A percentile compares a stretch with the other conserved stretches of the same genome.
Conservation (phyloP, 2,329 filamentous ascomycete genomes). For the Metarhizium sp. region DNA sequence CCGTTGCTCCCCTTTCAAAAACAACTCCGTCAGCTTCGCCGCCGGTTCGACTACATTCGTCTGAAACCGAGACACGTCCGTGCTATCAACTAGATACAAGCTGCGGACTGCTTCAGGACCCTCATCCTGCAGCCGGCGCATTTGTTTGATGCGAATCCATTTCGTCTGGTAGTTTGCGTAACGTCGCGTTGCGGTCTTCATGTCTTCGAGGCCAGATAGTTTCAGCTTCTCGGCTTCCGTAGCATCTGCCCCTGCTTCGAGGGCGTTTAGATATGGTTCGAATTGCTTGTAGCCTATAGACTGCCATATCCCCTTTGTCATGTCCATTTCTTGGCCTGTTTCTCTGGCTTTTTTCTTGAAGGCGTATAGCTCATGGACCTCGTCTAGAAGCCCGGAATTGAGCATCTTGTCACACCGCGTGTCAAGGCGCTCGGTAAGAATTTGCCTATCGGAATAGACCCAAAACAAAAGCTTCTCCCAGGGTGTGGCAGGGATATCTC, state of each 20-base stretch:
- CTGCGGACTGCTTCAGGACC: constrained; percentile 39
- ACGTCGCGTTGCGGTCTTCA: constrained; percentile 74
- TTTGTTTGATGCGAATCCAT: constrained; percentile 80
- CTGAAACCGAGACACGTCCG: constrained; percentile 53
- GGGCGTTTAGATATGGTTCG: constrained; percentile 54
- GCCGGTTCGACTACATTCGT: constrained; percentile 58
- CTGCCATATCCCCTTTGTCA: constrained; percentile 83
- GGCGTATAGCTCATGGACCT: constrained; percentile 36
- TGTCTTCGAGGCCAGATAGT: constrained; percentile 56
- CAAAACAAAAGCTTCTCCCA: constrained; percentile 69
- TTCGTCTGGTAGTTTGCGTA: constrained; percentile 78
- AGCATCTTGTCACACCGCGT: constrained; percentile 79
- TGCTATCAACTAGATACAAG: constrained; percentile 76
- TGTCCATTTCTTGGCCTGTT: constrained; percentile 51
- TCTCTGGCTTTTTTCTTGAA: constrained; percentile 26
- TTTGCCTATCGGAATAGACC: constrained; percentile 66
- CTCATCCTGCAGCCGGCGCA: constrained; percentile 54
- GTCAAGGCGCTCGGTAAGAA: constrained; percentile 63
- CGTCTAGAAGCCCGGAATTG: constrained; percentile 38
- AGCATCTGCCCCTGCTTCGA: constrained; percentile 18
- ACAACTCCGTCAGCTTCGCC: constrained; percentile 47
- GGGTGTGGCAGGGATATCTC: constrained; percentile 12
- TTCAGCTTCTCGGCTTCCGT: constrained; percentile 46
- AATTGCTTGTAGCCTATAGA: constrained; percentile 96
- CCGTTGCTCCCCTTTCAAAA: constrained; percentile 49